Conservation (phyloP, 2,329 filamentous ascomycete species). For the Botryotinia narcissicola region DNA sequence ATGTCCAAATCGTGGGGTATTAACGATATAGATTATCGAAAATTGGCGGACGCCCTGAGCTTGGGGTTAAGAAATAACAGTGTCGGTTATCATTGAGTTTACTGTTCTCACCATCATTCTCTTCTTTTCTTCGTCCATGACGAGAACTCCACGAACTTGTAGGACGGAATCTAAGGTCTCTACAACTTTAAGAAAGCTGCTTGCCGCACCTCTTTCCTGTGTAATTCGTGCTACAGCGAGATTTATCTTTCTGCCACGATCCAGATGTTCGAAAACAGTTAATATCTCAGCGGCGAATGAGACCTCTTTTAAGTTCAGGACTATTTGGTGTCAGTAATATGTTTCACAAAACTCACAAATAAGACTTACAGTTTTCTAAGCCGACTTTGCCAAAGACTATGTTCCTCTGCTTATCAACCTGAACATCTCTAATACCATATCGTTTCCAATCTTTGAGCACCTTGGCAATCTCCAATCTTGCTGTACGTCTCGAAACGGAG, state of each 20-base stretch:
- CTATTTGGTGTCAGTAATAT: constrained; percentile 44
- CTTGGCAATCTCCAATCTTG: constrained; percentile 72
- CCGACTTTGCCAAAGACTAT: constrained; percentile 77
- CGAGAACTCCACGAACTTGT: constrained; percentile 61
- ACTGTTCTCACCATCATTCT: constrained; percentile 74
- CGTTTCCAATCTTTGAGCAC: constrained; percentile 61
- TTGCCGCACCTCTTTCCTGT: constrained; percentile 87
- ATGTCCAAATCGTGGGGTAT: constrained; percentile 10
- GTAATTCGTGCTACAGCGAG: constrained; percentile 82
- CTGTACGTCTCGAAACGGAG: constrained; percentile 65
- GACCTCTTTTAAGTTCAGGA: constrained; percentile 81
- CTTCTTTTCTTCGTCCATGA: constrained; percentile 63
- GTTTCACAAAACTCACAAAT: not conserved
- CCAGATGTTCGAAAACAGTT: constrained; percentile 55
- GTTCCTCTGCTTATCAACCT: constrained; percentile 74
- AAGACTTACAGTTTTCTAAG: constrained; percentile 70
- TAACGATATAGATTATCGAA: constrained; percentile 1
- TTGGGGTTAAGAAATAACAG: not conserved
- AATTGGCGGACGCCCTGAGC: not conserved
- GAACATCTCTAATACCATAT: constrained; percentile 74
- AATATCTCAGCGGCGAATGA: constrained; percentile 84
- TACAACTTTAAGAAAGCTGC: constrained; percentile 80
- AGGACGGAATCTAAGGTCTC: constrained; percentile 72
- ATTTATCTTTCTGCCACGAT: constrained; percentile 73
- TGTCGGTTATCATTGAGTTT: constrained; percentile 23